Evolutionary conservation across 495 filamentous ascomycete species (phyloP), one percentile per base, ranked within the genome.

Genomic region (Penicillium alfredii): DNA sequence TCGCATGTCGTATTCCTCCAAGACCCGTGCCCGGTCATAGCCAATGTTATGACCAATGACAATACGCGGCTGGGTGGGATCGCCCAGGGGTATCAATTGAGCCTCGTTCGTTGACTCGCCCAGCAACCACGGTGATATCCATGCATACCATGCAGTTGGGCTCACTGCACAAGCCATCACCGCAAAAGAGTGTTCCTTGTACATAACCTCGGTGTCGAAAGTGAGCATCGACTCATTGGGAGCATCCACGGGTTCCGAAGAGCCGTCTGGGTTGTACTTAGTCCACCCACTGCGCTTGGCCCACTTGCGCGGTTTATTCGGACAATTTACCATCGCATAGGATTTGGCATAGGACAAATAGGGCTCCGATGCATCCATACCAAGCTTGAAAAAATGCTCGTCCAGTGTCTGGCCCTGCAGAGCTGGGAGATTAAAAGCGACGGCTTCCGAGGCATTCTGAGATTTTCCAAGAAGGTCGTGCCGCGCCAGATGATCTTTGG

Each of bases 181-280:
- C 4, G 92, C 88, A 61, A 84, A 97, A 0, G 82, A 77, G 50
- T 81, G 86, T 51, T 88, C 77, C 50, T 93, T 94, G 68, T 81
- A 99, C 80, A 99, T 82, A 30, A 96, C 89, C 61, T 99, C 92
- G 8, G 88, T 92, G 60, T 99, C 92, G 54, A 99, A 99, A 18
- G 81, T 85, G 25, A 99, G 61, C 75, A 87, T 80, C 14, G 79
- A 61, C 45, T 88, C 88, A 25, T 87, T 64, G 0, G 92, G 92
- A 6, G 77, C 77, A 42, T 82, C 79, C 11, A 94, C 80, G 0
- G 69, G 58, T 47, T 89, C 82, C 30, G 68, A 69, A 6, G 67
- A 73, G 8, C 87, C 88, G 60, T 94, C 83, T 5, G 53, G 31
- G 40, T 81, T 64, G 56, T 99, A 99, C 61, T 87, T 94, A 1